Base-by-base conservation (phyloP, 2,329 filamentous ascomycete species). In the Alternaria rosae region DNA sequence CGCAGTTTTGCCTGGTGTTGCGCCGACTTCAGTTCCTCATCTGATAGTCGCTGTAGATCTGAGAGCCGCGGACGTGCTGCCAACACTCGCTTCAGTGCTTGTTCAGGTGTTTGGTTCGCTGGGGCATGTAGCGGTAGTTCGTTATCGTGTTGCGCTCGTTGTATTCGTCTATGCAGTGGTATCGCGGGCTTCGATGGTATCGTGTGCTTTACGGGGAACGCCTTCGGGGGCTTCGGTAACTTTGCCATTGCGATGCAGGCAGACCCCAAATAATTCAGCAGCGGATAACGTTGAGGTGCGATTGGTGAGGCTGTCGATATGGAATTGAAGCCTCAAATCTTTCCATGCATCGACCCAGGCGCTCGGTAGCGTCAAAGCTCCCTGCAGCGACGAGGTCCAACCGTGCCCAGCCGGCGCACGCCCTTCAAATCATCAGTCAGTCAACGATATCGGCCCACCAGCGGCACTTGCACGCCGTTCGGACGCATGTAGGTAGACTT, bases 211-310 rank as follows among this genome's bases (percentile, higher is more conserved):
- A 62, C 67, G 2, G 74, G 67, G 30, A 75, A 35, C 2, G 61
- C 57, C 43, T 64, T 72, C 2, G 73, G 73, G 5, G 68, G 55
- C 54, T 73, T 78, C 15, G 76, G 76, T 3, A 77, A 48, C 58
- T 78, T 78, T 9, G 74, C 70, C 76, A 78, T 78, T 59, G 54
- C 48, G 57, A 76, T 76, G 56, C 50, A 48, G 53, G 45, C 53
- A 58, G 52, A 59, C 64, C 57, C 58, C 56, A 30, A 21, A 15
- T 9, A 30, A 44, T 11, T 23, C 11, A 45, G 41, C 10, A 66
- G 42, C 35, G 53, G 62, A 54, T 47, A 62, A 57, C 45, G 65
- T 65, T 38, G 60, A 41, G 48, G 62, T 48, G 51, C 67, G 67
- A 74, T 67, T 62, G 68, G 61, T 56, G 57, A 56, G 45, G 54